A percentile compares a stretch with the other conserved stretches of the same genome.
Conservation (phyloP, 768 basidiomycete species). For the Tephrocybe sp. region DNA sequence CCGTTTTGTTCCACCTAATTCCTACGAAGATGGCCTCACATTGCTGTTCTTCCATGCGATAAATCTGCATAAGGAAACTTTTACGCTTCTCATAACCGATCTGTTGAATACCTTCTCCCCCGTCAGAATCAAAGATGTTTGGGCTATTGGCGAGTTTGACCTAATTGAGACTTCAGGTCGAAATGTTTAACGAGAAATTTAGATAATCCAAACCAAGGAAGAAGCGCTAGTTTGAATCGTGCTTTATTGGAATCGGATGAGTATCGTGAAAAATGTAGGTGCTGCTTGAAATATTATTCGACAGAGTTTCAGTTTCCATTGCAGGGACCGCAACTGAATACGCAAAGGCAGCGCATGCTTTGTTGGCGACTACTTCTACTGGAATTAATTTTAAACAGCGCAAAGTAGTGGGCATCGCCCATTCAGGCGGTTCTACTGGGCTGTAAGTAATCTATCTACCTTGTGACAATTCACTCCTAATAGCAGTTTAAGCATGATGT, state of each 20-base stretch:
- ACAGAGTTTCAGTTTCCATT: background rate
- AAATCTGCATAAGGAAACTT: slow-evolving; percentile 8
- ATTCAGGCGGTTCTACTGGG: slow-evolving; percentile 9
- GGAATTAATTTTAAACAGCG: slow-evolving; percentile 2
- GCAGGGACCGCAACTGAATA: slow-evolving; percentile 8
- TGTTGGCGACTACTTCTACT: slow-evolving; percentile 6
- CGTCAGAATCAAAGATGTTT: slow-evolving; percentile 2
- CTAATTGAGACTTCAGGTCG: background rate
- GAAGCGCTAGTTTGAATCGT: slow-evolving; percentile 2
- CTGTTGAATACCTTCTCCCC: slow-evolving; percentile 1
- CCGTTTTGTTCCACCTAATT: slow-evolving; percentile 1
- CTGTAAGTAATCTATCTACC: background rate
- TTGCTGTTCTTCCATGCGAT: slow-evolving; percentile 7
- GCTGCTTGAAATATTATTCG: background rate
- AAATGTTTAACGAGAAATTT: background rate
- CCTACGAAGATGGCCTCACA: slow-evolving; percentile 6
- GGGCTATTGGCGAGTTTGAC: background rate
- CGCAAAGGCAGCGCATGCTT: slow-evolving; percentile 4
- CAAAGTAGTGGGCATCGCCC: slow-evolving; percentile 6
- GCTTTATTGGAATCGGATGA: background rate
- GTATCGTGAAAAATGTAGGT: slow-evolving; percentile 1
- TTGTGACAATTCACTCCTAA: background rate
- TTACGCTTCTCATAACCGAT: background rate
- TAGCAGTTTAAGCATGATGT: background rate
- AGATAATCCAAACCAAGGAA: slow-evolving; percentile 11